These are phyloP conservation scores for Suillus subluteus DNA, from an alignment of 768 basidiomycete genomes.

Conservation along the genomic window DNA sequence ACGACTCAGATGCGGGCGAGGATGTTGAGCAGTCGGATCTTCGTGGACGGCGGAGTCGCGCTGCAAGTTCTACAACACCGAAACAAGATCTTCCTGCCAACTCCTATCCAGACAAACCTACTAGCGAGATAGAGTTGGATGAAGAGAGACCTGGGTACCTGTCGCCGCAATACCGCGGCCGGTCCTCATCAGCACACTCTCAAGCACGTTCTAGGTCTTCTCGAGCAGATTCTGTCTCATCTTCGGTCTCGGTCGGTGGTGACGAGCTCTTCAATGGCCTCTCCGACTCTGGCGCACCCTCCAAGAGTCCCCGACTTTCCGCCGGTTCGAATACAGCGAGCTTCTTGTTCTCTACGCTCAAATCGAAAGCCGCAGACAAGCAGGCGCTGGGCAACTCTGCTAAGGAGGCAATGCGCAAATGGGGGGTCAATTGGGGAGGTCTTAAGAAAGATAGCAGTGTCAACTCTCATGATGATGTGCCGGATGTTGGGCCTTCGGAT, in stretches of 20 bases:
- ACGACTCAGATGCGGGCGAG: slow-evolving; percentile 32
- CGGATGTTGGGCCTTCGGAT: slow-evolving; percentile 45
- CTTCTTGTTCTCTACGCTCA: slow-evolving; percentile 80
- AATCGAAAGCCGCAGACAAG: slow-evolving; percentile 79
- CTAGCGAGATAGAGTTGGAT: slow-evolving; percentile 24
- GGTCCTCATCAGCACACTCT: slow-evolving; percentile 53
- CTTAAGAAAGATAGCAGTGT: slow-evolving; percentile 56
- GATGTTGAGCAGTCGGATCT: slow-evolving; percentile 28
- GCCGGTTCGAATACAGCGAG: slow-evolving; percentile 37
- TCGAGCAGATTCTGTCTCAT: slow-evolving; percentile 41
- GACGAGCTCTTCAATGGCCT: slow-evolving; percentile 33
- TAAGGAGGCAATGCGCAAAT: slow-evolving; percentile 89
- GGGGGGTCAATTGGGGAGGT: slow-evolving; percentile 82
- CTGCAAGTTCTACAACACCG: slow-evolving; percentile 22
- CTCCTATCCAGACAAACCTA: slow-evolving; percentile 8
- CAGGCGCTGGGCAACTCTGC: slow-evolving; percentile 84
- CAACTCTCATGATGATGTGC: slow-evolving; percentile 41
- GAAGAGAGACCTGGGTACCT: slow-evolving; percentile 23
- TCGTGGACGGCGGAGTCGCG: slow-evolving; percentile 30
- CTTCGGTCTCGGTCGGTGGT: slow-evolving; percentile 31
- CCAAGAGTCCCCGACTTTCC: slow-evolving; percentile 47
- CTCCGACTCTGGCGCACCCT: slow-evolving; percentile 34
- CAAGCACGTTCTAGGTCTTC: slow-evolving; percentile 31
- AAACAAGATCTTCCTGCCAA: slow-evolving; percentile 33
- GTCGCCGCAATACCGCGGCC: slow-evolving; percentile 27